Base-by-base conservation (phyloP, 768 basidiomycete genomes). In the Mycena latifolia region DNA sequence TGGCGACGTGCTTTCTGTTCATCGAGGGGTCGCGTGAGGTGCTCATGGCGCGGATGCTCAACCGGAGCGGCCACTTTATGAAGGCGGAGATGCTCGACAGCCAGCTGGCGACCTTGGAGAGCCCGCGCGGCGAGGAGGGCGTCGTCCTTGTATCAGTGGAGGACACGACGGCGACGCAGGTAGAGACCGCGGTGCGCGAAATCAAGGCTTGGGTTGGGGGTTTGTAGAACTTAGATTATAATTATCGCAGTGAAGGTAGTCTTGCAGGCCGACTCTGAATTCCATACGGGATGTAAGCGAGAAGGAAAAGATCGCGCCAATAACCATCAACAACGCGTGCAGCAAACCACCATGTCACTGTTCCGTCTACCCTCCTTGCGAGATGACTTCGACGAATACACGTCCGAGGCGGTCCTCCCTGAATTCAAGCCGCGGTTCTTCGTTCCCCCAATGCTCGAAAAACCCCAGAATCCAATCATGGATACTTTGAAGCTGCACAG, bases 1-100 rank as follows among this genome's bases (percentile, higher is more conserved):
- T 91, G 61, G 78, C 81, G 65, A 95, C 95, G 10, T 91, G 84
- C 74, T 96, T 98, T 72, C 89, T 97, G 62, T 96, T 90, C 75
- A 87, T 94, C 67, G 79, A 89, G 35, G 94, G 92, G 12, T 72
- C 81, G 22, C 75, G 80, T 46, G 82, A 86, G 28, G 72, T 89
- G 54, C 72, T 96, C 62, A 58, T 83, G 74, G 87, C 88, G 47
- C 81, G 94, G 37, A 91, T 95, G 87, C 71, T 71, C 77, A 80
- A 81, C 41, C 82, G 94, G 37, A 70, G 83, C 45, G 90, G 89
- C 0, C 95, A 96, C 76, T 96, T 92, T 69, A 93, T 96, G 90
- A 94, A 94, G 78, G 86, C 87, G 24, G 74, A 72, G 5, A 94
- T 96, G 95, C 79, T 96, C 70, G 89, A 90, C 55, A 90, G 91